A percentile compares a stretch with the other conserved stretches of the same genome.
These are phyloP conservation scores for Aspergillus ustus DNA, from an alignment of 2,329 filamentous ascomycete species.

Conservation along the genomic window DNA sequence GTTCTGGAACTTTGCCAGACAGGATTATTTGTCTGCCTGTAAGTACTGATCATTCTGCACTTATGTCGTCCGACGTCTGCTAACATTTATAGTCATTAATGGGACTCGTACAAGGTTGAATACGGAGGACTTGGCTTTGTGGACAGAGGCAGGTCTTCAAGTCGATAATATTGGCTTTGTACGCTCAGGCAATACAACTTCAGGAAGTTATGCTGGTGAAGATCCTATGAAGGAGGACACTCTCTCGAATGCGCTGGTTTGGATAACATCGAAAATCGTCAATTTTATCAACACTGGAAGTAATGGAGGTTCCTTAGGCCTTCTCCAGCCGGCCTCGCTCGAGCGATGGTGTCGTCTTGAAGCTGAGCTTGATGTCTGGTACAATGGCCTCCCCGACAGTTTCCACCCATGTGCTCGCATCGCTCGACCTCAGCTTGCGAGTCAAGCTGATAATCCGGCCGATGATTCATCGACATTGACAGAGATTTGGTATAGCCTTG, in stretches of 20 bases:
- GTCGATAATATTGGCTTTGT: constrained; percentile 59
- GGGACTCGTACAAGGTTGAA: constrained; percentile 65
- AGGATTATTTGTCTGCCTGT: constrained; percentile 68
- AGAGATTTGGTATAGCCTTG: constrained; percentile 68
- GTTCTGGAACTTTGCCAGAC: constrained; percentile 70
- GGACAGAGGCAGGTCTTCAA: constrained; percentile 66
- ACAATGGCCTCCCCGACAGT: constrained; percentile 61
- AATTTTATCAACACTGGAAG: constrained; percentile 67
- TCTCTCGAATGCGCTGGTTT: constrained; percentile 67
- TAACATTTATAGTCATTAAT: constrained; percentile 52
- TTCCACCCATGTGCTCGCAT: constrained; percentile 62
- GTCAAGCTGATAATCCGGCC: constrained; percentile 30
- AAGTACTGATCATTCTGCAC: constrained; percentile 33
- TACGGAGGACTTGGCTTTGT: constrained; percentile 64
- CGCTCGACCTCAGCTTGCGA: constrained; percentile 38
- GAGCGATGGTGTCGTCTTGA: constrained; percentile 57
- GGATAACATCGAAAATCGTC: constrained; percentile 68
- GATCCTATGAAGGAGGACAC: constrained; percentile 64
- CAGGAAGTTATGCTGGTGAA: constrained; percentile 38
- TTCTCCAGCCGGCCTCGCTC: constrained; percentile 48
- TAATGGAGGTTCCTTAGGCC: constrained; percentile 45
- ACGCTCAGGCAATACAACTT: constrained; percentile 46
- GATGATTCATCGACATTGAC: constrained; percentile 49
- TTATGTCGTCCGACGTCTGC: background rate
- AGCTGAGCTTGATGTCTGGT: constrained; percentile 63